Conservation (phyloP, 345 rosid species). For the Eucalyptus cloeziana region DNA sequence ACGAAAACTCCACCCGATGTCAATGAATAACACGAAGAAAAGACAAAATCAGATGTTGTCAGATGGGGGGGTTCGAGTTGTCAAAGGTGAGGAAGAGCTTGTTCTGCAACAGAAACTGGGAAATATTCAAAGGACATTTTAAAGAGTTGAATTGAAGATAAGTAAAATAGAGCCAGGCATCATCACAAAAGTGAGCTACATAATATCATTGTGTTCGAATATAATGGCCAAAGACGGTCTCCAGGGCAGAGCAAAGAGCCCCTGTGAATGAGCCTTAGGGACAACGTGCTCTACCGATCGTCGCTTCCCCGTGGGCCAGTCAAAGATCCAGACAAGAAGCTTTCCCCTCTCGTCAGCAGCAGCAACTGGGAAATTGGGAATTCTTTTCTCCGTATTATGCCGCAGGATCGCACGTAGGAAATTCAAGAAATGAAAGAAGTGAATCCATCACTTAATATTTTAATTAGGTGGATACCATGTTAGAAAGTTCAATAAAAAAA, state of each 20-base stretch:
- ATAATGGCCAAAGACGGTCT: neutral
- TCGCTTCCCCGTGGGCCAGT: neutral
- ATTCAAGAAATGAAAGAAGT: neutral
- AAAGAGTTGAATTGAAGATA: neutral
- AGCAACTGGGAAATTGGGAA: neutral
- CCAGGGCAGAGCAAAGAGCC: neutral
- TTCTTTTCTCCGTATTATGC: neutral
- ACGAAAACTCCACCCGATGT: neutral
- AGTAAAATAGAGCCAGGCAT: neutral
- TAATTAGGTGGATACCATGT: neutral
- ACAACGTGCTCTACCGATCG: neutral
- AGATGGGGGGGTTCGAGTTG: neutral
- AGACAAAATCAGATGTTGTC: neutral
- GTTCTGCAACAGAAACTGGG: neutral
- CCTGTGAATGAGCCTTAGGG: neutral
- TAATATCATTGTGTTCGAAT: neutral
- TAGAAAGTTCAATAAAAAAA: rapidly evolving
- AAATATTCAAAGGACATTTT: neutral
- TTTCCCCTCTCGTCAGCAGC: neutral
- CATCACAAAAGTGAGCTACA: neutral
- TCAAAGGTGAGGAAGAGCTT: neutral
- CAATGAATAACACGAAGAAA: neutral
- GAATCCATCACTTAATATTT: neutral
- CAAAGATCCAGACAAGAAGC: neutral
- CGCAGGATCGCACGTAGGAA: neutral